These are phyloP conservation scores for Mucor circinelloides DNA, from an alignment of 371 early-diverging fungal genomes.

Conservation along the genomic window DNA sequence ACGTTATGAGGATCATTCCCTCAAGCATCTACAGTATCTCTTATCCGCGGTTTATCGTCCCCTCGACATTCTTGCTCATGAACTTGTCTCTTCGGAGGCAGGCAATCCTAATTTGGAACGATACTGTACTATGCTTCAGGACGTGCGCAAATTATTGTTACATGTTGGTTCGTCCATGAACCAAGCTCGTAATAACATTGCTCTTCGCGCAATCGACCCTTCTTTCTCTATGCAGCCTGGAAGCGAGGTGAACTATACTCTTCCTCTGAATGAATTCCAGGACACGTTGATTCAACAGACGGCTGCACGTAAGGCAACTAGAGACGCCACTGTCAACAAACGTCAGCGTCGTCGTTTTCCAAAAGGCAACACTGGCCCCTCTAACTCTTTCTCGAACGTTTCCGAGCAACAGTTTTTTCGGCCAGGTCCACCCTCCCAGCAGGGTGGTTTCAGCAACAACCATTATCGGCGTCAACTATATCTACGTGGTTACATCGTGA, in stretches of 20 bases:
- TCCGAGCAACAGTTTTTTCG: conserved; percentile 14
- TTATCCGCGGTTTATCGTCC: conserved; percentile 11
- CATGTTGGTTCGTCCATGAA: conserved; percentile 8
- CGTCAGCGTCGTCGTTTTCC: neutral
- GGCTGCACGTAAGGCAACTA: neutral
- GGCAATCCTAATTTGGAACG: conserved; percentile 2
- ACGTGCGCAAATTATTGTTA: neutral
- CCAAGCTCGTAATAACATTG: conserved; percentile 5
- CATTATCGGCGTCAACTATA: neutral
- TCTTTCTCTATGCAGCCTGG: neutral
- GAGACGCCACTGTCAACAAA: neutral
- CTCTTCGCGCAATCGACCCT: conserved; percentile 7
- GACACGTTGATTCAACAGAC: neutral
- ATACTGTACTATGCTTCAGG: neutral
- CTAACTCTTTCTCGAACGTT: neutral
- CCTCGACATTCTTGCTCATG: conserved; percentile 10
- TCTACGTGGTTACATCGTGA: conserved; percentile 11
- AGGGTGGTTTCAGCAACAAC: conserved; percentile 12
- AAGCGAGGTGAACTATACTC: neutral
- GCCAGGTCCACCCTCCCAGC: too few species aligned
- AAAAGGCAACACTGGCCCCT: neutral
- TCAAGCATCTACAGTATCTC: conserved; percentile 14
- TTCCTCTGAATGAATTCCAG: conserved; percentile 12
- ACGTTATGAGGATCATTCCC: neutral
- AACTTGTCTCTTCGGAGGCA: neutral